These are phyloP conservation scores for Skeletonema menzelii DNA, from an alignment of 108 stramenopile genomes.

Conservation along the genomic window DNA sequence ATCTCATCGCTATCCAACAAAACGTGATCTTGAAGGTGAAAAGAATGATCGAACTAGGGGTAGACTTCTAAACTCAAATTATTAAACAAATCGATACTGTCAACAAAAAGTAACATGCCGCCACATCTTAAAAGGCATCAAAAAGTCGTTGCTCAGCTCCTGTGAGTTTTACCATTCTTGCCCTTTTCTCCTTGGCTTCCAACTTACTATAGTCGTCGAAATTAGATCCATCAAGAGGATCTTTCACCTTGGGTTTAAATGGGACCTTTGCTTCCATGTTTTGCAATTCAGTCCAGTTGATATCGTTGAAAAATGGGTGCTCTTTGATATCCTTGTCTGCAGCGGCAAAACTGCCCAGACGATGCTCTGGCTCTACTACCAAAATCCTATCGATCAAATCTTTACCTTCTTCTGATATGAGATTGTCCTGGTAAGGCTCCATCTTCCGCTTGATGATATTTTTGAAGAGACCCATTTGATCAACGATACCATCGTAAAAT, in stretches of 20 bases:
- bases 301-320: constrained; percentile 79
- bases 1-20: background rate
- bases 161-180: constrained; percentile 24
- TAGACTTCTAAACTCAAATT: too few species aligned
- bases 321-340: constrained; percentile 73
- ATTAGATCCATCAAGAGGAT: constrained; percentile 88
- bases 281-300: constrained; percentile 65
- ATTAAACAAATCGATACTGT: too few species aligned
- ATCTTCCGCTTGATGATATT: constrained; percentile 74
- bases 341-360: constrained; percentile 77
- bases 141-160: constrained; percentile 40
- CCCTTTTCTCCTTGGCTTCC: constrained; percentile 38
- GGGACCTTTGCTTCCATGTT: constrained; percentile 84
- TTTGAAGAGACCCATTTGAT: constrained; percentile 82
- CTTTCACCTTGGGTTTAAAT: constrained; percentile 84
- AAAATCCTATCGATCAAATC: constrained; percentile 74
- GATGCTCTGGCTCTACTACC: constrained; percentile 52
- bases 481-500: constrained; percentile 71
- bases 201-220: constrained; percentile 80
- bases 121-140: constrained; percentile 27
- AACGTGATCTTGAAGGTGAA: background rate
- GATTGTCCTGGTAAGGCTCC: constrained; percentile 44
- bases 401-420: constrained; percentile 33
- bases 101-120: constrained; percentile 1
- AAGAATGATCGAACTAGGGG: too few species aligned